phyloP scores from a whole-genome alignment of 2,329 filamentous ascomycete species.

The Fusarium euwallaceae region DNA sequence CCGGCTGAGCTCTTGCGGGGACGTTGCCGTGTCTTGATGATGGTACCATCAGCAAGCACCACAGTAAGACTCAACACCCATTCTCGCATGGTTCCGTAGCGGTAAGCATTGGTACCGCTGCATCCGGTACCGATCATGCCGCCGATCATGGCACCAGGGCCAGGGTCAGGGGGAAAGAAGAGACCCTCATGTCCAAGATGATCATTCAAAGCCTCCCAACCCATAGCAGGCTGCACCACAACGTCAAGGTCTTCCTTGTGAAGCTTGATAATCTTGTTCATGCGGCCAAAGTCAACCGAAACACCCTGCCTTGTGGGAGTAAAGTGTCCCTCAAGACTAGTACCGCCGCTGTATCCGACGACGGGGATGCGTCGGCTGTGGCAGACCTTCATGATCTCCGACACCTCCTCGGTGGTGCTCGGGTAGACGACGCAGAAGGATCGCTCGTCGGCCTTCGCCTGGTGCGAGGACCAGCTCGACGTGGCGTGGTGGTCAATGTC shows the following conservation, averaged over 20 bases:
- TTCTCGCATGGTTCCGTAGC: slow-evolving; percentile 95
- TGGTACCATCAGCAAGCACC: slow-evolving; percentile 88
- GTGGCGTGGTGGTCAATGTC: slow-evolving; percentile 70
- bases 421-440: slow-evolving; percentile 84
- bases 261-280: slow-evolving; percentile 83
- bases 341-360: slow-evolving; percentile 88
- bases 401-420: slow-evolving; percentile 82
- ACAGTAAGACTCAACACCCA: slow-evolving; percentile 92
- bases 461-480: slow-evolving; percentile 74
- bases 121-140: slow-evolving; percentile 84
- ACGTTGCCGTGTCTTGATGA: slow-evolving; percentile 90
- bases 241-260: slow-evolving; percentile 84
- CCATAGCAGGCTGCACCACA: slow-evolving; percentile 83
- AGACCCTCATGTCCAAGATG: slow-evolving; percentile 78
- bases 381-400: slow-evolving; percentile 90
- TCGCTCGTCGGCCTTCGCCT: slow-evolving; percentile 60
- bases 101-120: slow-evolving; percentile 88
- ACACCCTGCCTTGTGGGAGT: slow-evolving; percentile 85
- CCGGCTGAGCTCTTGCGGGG: slow-evolving; percentile 92
- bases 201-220: slow-evolving; percentile 90
- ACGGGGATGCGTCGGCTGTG: slow-evolving; percentile 85
- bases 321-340: slow-evolving; percentile 90
- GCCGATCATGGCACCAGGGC: slow-evolving; percentile 91
- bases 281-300: slow-evolving; percentile 86
- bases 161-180: slow-evolving; percentile 93